phyloP scores from a whole-genome alignment of 2,329 filamentous ascomycete genomes.

The Gyromitra esculenta region DNA sequence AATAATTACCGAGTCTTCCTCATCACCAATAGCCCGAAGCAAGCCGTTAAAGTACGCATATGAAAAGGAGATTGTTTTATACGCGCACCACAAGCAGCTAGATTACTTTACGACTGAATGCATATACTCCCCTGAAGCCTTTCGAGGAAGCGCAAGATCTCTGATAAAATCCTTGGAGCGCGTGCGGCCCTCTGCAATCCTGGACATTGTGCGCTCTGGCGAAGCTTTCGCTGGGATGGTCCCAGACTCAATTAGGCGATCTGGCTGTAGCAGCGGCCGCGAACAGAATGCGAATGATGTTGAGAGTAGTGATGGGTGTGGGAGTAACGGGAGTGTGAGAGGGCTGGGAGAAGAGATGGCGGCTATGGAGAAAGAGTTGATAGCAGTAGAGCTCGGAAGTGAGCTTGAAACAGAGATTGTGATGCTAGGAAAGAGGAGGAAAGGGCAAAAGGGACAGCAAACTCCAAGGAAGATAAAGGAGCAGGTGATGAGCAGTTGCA shows the following conservation, averaged over 20 bases:
- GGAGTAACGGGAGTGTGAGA: conserved; percentile 59
- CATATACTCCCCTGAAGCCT: conserved; percentile 97
- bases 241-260: conserved; percentile 65
- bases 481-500: conserved; percentile 83
- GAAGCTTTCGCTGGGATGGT: conserved; percentile 96
- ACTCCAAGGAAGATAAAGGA: conserved; percentile 63
- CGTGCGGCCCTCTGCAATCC: conserved; percentile 89
- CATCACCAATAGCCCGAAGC: conserved; percentile 90
- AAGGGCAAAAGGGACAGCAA: conserved; percentile 59
- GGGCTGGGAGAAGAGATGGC: conserved; percentile 81
- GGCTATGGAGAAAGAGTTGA: conserved; percentile 78
- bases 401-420: conserved; percentile 74
- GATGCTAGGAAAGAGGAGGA: conserved; percentile 58
- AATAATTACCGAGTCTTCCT: conserved; percentile 80
- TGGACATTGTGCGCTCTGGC: conserved; percentile 93
- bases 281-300: background rate
- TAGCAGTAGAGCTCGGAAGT: conserved; percentile 70
- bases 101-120: conserved; percentile 99
- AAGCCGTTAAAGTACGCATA: conserved; percentile 99
- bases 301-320: conserved; percentile 72
- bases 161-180: conserved; percentile 95
- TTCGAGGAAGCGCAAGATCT: conserved; percentile 87
- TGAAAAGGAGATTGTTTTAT: conserved; percentile 98
- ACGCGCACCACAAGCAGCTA: conserved; percentile 94
- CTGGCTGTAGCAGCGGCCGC: conserved; percentile 1